Percentiles rank a stretch among this genome's conserved stretches.
phyloP scores from a whole-genome alignment of 164 flowering plant genomes.

The Liquidambar formosana region DNA sequence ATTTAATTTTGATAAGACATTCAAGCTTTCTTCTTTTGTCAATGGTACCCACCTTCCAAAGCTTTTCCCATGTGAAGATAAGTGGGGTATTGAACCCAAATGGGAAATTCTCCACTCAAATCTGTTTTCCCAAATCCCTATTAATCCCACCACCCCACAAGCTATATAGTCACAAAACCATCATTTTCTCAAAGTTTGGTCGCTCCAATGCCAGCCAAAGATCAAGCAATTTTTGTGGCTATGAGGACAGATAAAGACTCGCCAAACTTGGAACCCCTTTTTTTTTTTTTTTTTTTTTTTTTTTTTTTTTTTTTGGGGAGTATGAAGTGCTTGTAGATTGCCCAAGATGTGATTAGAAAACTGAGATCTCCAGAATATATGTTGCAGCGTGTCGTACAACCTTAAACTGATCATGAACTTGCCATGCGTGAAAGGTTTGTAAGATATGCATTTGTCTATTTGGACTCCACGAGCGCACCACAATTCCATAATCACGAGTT shows the following conservation, averaged over 20 bases:
- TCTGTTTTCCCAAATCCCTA: not conserved
- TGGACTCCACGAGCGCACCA: not conserved
- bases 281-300: too few species aligned
- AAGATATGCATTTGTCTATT: not conserved
- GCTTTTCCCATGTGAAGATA: slow-evolving; percentile 9
- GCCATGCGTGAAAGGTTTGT: too few species aligned
- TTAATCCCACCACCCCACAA: not conserved
- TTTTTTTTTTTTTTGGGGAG: not conserved
- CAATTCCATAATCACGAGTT: not conserved
- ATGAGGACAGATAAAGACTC: not conserved
- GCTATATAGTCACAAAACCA: slow-evolving; percentile 1
- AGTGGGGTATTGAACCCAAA: not conserved
- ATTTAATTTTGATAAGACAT: slow-evolving; percentile 5
- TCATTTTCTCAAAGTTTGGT: slow-evolving; percentile 6
- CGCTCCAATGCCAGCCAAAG: too few species aligned
- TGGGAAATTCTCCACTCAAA: not conserved
- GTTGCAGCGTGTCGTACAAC: too few species aligned
- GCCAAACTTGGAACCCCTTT: not conserved
- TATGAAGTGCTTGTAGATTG: not conserved
- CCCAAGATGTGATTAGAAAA: not conserved
- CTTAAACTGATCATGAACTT: too few species aligned
- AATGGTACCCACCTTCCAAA: too few species aligned
- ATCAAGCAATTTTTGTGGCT: not conserved
- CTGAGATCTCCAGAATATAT: too few species aligned
- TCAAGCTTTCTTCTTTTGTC: not conserved